Base-by-base conservation (phyloP, 2,329 filamentous ascomycete genomes). In the Aschersonia sp. region DNA sequence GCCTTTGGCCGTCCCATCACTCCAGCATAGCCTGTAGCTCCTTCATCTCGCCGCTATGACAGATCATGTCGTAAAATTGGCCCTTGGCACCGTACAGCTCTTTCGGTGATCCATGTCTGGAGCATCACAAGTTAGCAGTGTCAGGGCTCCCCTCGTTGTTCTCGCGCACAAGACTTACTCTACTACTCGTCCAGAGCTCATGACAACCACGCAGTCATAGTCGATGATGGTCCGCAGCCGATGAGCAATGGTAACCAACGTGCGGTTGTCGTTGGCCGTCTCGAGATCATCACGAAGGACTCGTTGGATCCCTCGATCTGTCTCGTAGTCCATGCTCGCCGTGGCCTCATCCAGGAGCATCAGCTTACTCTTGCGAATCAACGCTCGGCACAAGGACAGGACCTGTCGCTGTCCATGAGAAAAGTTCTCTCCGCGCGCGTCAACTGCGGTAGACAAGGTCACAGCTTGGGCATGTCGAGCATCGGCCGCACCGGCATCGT, bases 301-400 rank as follows among this genome's bases (percentile, higher is more conserved):
- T n/a, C 61, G 60, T 58, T 79, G 75, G 48, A 79, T 76, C 2
- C 69, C 71, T 35, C 66, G 63, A 50, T 79, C 75, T 30, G 75
- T 77, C 57, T 75, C 70, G 49, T 75, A 73, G 54, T 79, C 75
- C 65, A 79, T 76, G 53, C 72, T 76, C 30, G 75, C 74, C 2
- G 75, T 79, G 8, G 76, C 76, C 58, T 79, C 75, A 55, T 79
- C 76, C 9, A 76, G 64, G 2, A 79, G 59, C 65, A 79, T 70
- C 30, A 79, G 61, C 58, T 72, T 73, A 57, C 70, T 74, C 49
- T 70, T 66, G 31, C 75, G 69, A 47, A 77, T 71, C 33, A 78
- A 64, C 0, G 75, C 75, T 9, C 75, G 67, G 47, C 73, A 75
- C 2, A 79, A 64, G n/a, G 72, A 75, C 9, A 79, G 66, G 1